These are phyloP conservation scores for Hypomontagnella submonticulosa DNA, from an alignment of 495 filamentous ascomycete genomes.

Conservation along the genomic window DNA sequence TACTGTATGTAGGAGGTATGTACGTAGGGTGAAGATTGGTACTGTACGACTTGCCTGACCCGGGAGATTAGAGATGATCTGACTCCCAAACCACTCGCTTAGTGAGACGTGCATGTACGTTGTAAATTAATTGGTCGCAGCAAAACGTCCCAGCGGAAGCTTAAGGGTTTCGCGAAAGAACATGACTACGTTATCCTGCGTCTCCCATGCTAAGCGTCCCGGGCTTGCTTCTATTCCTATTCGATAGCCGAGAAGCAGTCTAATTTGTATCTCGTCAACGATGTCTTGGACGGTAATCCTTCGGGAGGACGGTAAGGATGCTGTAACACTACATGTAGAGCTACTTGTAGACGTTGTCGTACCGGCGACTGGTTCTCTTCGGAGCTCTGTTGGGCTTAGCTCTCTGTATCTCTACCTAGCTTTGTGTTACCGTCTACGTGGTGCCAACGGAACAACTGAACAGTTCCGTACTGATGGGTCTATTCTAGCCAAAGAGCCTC, in stretches of 20 bases:
- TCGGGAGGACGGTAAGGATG: slow-evolving; percentile 18
- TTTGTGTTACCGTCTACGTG: slow-evolving; percentile 38
- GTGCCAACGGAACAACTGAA: slow-evolving; percentile 39
- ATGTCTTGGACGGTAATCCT: slow-evolving; percentile 18
- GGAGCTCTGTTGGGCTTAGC: slow-evolving; percentile 29
- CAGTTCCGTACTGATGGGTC: slow-evolving; percentile 39
- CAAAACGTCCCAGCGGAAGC: slow-evolving; percentile 27
- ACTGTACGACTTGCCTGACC: slow-evolving; percentile 37
- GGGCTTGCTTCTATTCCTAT: slow-evolving; percentile 2
- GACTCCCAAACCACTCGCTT: slow-evolving; percentile 38
- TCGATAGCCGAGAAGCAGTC: slow-evolving; percentile 20
- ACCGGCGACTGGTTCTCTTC: slow-evolving; percentile 14
- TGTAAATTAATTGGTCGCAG: slow-evolving; percentile 36
- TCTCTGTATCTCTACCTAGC: slow-evolving; percentile 13
- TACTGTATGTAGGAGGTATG: too few relatives aligned
- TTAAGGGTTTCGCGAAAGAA: slow-evolving; percentile 22
- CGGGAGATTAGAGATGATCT: slow-evolving; percentile 38
- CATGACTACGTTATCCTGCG: slow-evolving; percentile 20
- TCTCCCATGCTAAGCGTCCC: slow-evolving; percentile 24
- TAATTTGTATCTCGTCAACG: slow-evolving; percentile 10
- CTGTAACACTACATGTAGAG: slow-evolving; percentile 4
- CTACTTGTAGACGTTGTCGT: slow-evolving; percentile 3
- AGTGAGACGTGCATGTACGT: slow-evolving; percentile 38
- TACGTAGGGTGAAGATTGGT: slow-evolving; percentile 22
- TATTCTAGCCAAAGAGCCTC: slow-evolving; percentile 39